Evolutionary conservation across 2,329 filamentous ascomycete species (phyloP).

Genomic region (Harringtonia lauricola): DNA sequence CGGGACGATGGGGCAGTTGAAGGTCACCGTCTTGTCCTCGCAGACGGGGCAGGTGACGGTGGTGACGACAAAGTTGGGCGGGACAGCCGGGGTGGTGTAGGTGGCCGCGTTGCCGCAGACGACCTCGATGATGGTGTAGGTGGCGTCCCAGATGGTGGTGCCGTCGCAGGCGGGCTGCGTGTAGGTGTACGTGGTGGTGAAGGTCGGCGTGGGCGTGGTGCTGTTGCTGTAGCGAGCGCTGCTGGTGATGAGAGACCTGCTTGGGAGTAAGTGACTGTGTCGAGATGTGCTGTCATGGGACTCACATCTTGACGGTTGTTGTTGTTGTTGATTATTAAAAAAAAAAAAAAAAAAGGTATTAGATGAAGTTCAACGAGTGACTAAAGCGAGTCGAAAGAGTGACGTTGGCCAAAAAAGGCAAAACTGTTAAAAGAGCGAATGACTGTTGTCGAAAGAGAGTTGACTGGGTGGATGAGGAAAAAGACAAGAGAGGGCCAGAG

Average conservation of each 20-base stretch:
- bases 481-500: too few species aligned
- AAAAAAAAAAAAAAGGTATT: too few species aligned
- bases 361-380: too few species aligned
- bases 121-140: slow-evolving; percentile 28
- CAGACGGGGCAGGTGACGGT: slow-evolving; percentile 7
- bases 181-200: slow-evolving; percentile 27
- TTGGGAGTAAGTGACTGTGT: background rate
- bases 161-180: slow-evolving; percentile 24
- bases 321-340: too few species aligned
- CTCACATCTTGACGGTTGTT: too few species aligned
- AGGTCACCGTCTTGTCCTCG: slow-evolving; percentile 4
- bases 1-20: slow-evolving; percentile 10
- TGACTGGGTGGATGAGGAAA: too few species aligned
- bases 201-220: slow-evolving; percentile 13
- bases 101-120: slow-evolving; percentile 27
- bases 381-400: too few species aligned
- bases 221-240: background rate
- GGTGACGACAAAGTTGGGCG: slow-evolving; percentile 13
- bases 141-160: slow-evolving; percentile 26
- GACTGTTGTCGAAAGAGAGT: too few species aligned
- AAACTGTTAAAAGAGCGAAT: too few species aligned
- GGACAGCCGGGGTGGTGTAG: slow-evolving; percentile 26
- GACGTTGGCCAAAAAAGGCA: too few species aligned
- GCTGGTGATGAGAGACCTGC: background rate
- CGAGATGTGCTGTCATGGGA: too few species aligned